phyloP scores from a whole-genome alignment of 805 yeast species.

The Sugiyamaella boreocaroliniensis region DNA sequence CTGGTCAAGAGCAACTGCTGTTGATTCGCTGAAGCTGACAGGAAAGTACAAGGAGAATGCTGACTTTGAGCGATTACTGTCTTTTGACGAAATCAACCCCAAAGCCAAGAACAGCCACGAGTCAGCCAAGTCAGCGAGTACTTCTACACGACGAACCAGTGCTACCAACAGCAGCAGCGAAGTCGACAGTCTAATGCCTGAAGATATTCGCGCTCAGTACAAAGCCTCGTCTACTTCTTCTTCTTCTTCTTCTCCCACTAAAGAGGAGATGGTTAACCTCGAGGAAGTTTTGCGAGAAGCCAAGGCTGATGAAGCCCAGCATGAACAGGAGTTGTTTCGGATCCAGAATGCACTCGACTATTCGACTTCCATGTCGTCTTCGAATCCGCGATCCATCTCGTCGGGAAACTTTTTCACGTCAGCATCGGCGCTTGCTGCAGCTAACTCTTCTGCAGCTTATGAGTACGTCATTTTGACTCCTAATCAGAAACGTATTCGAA shows the following conservation, averaged over 20 bases:
- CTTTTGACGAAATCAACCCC: slow-evolving; percentile 3
- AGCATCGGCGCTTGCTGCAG: not conserved
- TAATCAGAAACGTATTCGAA: slow-evolving; percentile 15
- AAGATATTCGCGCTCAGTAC: slow-evolving; percentile 9
- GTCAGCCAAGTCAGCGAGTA: no score
- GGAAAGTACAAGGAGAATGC: not conserved
- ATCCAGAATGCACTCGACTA: slow-evolving; percentile 48
- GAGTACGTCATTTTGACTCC: slow-evolving; percentile 24
- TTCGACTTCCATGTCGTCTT: slow-evolving; percentile 34
- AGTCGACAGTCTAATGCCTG: slow-evolving; percentile 10
- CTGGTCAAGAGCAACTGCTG: not conserved
- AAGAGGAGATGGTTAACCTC: slow-evolving; percentile 24
- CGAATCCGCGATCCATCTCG: slow-evolving; percentile 36
- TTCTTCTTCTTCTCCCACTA: not conserved
- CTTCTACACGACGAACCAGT: no score
- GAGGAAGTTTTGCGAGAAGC: slow-evolving; percentile 41
- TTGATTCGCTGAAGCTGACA: not conserved
- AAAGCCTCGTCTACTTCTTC: not conserved
- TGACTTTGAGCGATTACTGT: slow-evolving; percentile 5
- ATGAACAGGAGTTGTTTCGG: slow-evolving; percentile 42
- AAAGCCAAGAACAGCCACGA: not conserved
- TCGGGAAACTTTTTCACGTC: slow-evolving; percentile 39
- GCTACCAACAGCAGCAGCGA: not conserved
- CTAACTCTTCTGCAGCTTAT: not conserved
- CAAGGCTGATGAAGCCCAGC: slow-evolving; percentile 35